These are phyloP conservation scores for Acacia confusa DNA, from an alignment of 306 rosid species.

Conservation along the genomic window DNA sequence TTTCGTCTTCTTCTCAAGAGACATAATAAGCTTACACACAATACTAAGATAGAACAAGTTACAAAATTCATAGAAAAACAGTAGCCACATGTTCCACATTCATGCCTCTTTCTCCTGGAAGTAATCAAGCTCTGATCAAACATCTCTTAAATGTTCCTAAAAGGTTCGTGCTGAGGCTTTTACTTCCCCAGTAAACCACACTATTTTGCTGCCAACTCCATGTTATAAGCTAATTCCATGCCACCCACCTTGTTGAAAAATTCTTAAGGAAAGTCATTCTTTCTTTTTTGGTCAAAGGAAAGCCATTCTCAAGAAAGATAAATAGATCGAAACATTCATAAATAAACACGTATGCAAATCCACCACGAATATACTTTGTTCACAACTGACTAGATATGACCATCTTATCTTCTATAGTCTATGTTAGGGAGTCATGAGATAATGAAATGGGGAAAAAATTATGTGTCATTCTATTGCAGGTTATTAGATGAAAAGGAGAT, in stretches of 20 bases:
- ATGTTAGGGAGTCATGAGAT: not conserved
- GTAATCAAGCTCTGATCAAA: slow-evolving; percentile 9
- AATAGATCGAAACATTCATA: not conserved
- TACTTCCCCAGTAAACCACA: not conserved
- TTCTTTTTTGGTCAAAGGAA: not conserved
- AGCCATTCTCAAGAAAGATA: not conserved
- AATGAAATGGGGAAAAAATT: not conserved
- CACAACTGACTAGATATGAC: not conserved
- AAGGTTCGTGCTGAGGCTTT: not conserved
- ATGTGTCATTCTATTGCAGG: not conserved
- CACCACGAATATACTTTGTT: not conserved
- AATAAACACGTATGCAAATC: not conserved
- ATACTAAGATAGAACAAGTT: not conserved
- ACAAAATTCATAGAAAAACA: slow-evolving; percentile 20
- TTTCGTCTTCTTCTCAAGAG: not conserved
- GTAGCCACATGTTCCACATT: slow-evolving; percentile 7
- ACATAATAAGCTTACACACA: slow-evolving; percentile 24
- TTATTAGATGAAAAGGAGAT: not conserved
- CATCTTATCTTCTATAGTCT: not conserved
- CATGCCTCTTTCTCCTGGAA: slow-evolving; percentile 7
- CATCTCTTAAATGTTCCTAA: slow-evolving; percentile 1
- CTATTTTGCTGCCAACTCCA: not conserved
- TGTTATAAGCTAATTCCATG: not conserved
- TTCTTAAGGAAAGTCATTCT: not conserved
- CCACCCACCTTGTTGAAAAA: not conserved